Conservation (phyloP, 345 rosid genomes). For the Punica granatum region DNA sequence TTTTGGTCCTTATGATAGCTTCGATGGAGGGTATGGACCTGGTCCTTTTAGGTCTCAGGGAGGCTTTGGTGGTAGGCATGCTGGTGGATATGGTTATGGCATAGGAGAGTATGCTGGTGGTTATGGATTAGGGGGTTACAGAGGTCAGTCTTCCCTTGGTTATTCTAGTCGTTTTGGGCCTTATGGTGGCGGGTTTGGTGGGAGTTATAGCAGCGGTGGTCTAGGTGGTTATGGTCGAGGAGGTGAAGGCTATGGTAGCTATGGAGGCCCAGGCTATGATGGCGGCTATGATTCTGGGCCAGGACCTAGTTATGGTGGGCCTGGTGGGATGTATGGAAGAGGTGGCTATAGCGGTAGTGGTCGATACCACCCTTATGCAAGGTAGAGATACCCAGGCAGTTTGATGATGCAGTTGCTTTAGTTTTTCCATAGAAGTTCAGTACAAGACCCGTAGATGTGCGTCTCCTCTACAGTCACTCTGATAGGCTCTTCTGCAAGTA, state of each 20-base stretch:
- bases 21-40: constrained; percentile 75
- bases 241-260: constrained; percentile 46
- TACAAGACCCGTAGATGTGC: constrained; percentile 32
- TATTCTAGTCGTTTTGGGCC: constrained; percentile 87
- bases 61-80: constrained; percentile 42
- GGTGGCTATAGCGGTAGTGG: constrained; percentile 91
- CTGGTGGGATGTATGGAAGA: constrained; percentile 73
- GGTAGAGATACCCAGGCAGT: constrained; percentile 34
- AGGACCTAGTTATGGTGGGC: constrained; percentile 75
- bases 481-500: constrained; percentile 37
- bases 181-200: constrained; percentile 70
- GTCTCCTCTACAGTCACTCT: constrained; percentile 13
- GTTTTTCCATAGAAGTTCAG: constrained; percentile 39
- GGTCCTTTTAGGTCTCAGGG: constrained; percentile 76
- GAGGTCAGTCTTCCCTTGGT: constrained; percentile 72
- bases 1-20: constrained; percentile 68
- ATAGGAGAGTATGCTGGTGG: constrained; percentile 68
- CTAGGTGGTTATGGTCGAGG: constrained; percentile 72
- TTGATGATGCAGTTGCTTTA: constrained; percentile 28
- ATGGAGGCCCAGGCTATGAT: constrained; percentile 51
- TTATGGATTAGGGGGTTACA: constrained; percentile 68
- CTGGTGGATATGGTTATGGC: constrained; percentile 62
- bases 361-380: constrained; percentile 94
- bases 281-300: constrained; percentile 77
- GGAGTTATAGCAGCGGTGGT: constrained; percentile 54